Percentiles rank a stretch among this genome's conserved stretches.
phyloP scores from a whole-genome alignment of 129 eudicot species.

The Flaveria ramosissima region DNA sequence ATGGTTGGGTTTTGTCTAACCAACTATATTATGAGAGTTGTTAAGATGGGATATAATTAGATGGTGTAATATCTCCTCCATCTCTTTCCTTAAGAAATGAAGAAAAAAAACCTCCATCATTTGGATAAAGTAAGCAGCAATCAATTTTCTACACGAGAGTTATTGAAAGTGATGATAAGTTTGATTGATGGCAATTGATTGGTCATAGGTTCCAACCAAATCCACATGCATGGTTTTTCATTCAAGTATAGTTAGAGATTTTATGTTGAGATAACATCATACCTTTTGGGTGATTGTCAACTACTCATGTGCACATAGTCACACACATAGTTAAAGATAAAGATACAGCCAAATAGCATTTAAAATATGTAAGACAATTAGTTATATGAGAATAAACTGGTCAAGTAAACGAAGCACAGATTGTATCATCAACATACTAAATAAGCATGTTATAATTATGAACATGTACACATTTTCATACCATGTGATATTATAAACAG shows the following conservation, averaged over 20 bases:
- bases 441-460: neutral
- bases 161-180: slow-evolving; percentile 24
- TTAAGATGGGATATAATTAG: slow-evolving; percentile 37
- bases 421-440: slow-evolving; percentile 11
- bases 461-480: slow-evolving; percentile 21
- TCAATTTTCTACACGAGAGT: slow-evolving; percentile 38
- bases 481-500: slow-evolving; percentile 31
- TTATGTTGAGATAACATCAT: slow-evolving; percentile 33
- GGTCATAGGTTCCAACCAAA: slow-evolving; percentile 62
- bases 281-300: slow-evolving; percentile 19
- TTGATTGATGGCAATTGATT: slow-evolving; percentile 41
- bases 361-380: neutral
- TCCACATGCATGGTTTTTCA: slow-evolving; percentile 70
- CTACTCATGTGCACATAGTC: slow-evolving; percentile 15
- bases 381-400: slow-evolving; percentile 1
- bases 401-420: neutral
- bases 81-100: neutral
- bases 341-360: slow-evolving; percentile 10
- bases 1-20: slow-evolving; percentile 38
- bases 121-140: slow-evolving; percentile 24
- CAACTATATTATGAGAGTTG: slow-evolving; percentile 39
- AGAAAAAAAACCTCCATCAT: neutral
- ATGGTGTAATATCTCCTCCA: slow-evolving; percentile 44
- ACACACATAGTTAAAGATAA: neutral
- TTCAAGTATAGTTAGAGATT: slow-evolving; percentile 37